Evolutionary conservation across 768 basidiomycete genomes (phyloP), one percentile per base, ranked within the genome.

Genomic region (Trametes punicea): DNA sequence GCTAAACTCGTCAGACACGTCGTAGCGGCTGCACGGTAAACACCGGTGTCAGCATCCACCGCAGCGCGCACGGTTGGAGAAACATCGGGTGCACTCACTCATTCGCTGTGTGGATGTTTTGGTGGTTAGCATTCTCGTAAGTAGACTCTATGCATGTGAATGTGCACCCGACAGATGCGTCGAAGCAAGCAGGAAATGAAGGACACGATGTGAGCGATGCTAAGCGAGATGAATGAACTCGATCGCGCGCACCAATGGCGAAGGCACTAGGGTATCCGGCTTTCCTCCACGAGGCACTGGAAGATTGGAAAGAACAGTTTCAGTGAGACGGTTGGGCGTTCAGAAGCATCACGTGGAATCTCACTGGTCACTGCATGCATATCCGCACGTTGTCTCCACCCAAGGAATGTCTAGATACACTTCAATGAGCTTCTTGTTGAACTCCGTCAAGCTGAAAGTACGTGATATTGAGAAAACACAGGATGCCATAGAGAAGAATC

Each of bases 341-440:
- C 48, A 42, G 47, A 46, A 41, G 60, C 27, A 63, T 59, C 66
- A 60, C 33, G 56, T 25, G 26, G 46, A 46, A 41, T 59, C 77
- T 67, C 73, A 92, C 89, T 95, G 93, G 71, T 96, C 93, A 63
- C 88, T 91, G 77, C 93, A 97, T 49, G 92, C 93, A 67, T 97
- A 96, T 31, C 90, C 92, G 74, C 94, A 96, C 75, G 87, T 78
- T 54, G 94, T 97, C 77, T 90, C 84, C 25, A 83, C 87, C 64
- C 82, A 91, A 25, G 93, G 93, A 61, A 96, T 93, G 66, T 83
- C 79, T 51, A 95, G 80, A 69, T 97, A 97, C 55, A 73, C 64
- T 29, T 88, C 81, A 13, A 96, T 83, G 26, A 95, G 77, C 52
- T 80, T 71, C 75, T 83, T 89, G 72, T 95, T 89, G 72, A 90